Conservation (phyloP, 108 stramenopile species). For the Skeletonema marinoi region DNA sequence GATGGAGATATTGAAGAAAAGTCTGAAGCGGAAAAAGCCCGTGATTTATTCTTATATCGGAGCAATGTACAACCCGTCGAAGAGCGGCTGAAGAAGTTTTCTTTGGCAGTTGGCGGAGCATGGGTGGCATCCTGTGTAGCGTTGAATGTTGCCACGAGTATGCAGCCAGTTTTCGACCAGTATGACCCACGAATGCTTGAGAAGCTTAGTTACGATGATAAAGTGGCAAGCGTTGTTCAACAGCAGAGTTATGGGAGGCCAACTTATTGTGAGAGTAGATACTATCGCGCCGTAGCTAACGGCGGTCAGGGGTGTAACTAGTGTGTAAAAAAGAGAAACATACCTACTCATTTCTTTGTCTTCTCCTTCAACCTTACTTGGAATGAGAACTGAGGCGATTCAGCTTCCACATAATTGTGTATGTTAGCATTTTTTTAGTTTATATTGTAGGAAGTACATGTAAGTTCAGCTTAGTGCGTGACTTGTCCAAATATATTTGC, state of each 20-base stretch:
- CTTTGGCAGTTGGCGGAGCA: slow-evolving; percentile 48
- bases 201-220: slow-evolving; percentile 66
- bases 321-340: background rate
- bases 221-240: slow-evolving; percentile 70
- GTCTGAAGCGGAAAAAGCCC: slow-evolving; percentile 67
- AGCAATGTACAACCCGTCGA: slow-evolving; percentile 79
- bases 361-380: too few relatives aligned
- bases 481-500: slow-evolving; percentile 5
- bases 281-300: slow-evolving; percentile 85
- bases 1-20: slow-evolving; percentile 85
- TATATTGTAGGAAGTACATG: background rate
- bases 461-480: slow-evolving; percentile 1
- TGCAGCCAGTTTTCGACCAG: slow-evolving; percentile 79
- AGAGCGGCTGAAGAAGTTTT: slow-evolving; percentile 66
- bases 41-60: slow-evolving; percentile 77
- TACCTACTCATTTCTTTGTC: background rate
- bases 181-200: slow-evolving; percentile 86
- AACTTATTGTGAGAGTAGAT: slow-evolving; percentile 85
- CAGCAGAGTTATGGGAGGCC: slow-evolving; percentile 69
- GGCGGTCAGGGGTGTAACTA: slow-evolving; percentile 70
- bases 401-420: background rate
- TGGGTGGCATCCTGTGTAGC: slow-evolving; percentile 74
- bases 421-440: slow-evolving; percentile 5
- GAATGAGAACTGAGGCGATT: too few relatives aligned
- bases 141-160: slow-evolving; percentile 57